phyloP scores from a whole-genome alignment of 208 protist genomes.

The Leishmania guyanensis region DNA sequence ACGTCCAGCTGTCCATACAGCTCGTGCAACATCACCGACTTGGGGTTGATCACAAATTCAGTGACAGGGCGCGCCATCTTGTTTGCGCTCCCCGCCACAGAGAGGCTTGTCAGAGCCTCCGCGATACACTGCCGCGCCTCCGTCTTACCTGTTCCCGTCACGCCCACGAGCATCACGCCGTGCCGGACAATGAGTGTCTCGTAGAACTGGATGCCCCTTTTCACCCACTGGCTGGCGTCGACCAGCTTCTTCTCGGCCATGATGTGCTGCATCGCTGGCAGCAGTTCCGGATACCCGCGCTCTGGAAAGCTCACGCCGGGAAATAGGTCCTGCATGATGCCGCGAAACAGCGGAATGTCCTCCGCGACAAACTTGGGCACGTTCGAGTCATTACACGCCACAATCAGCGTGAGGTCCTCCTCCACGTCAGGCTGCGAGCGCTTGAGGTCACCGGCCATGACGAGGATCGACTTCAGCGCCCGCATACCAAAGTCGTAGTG shows the following conservation, averaged over 20 bases:
- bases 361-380: constrained; percentile 99
- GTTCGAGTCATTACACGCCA: constrained; percentile 98
- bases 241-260: constrained; percentile 80
- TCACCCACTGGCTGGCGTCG: constrained; percentile 85
- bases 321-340: constrained; percentile 98
- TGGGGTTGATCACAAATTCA: constrained; percentile 97
- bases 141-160: constrained; percentile 97
- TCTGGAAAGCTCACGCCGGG: constrained; percentile 95
- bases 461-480: constrained; percentile 98
- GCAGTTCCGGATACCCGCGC: constrained; percentile 92
- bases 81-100: constrained; percentile 55
- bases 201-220: constrained; percentile 97
- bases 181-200: constrained; percentile 98
- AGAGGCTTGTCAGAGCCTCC: constrained; percentile 72
- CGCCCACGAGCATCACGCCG: constrained; percentile 99
- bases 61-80: constrained; percentile 82
- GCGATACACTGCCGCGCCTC: constrained; percentile 84
- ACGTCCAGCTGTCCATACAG: constrained; percentile 96
- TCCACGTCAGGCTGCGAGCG: constrained; percentile 95
- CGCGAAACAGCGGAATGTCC: constrained; percentile 97
- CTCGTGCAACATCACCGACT: constrained; percentile 97
- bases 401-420: constrained; percentile 98
- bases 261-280: constrained; percentile 85
- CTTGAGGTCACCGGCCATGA: constrained; percentile 98
- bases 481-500: constrained; percentile 99